phyloP scores from a whole-genome alignment of 352 stramenopile species.

The Peronospora destructor region DNA sequence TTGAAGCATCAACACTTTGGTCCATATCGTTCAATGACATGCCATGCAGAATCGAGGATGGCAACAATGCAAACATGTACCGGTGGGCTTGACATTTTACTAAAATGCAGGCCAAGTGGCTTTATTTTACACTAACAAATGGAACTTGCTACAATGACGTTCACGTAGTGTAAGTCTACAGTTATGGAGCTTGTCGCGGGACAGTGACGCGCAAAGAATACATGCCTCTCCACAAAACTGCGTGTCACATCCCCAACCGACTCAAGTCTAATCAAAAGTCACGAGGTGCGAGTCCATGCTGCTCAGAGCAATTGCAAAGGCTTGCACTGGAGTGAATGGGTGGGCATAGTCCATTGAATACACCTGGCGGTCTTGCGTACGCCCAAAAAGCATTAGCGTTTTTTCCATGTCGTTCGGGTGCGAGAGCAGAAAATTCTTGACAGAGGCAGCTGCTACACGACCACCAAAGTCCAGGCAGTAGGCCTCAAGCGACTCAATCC shows the following conservation, averaged over 20 bases:
- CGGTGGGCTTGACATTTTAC: not conserved
- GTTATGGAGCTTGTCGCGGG: too few species aligned
- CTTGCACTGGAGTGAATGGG: constrained; percentile 79
- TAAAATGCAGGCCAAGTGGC: constrained; percentile 24
- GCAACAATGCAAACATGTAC: not conserved
- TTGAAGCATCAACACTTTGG: not conserved
- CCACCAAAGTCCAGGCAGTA: constrained; percentile 83
- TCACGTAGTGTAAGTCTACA: constrained; percentile 28
- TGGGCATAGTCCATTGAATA: constrained; percentile 87
- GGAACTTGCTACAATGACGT: constrained; percentile 33
- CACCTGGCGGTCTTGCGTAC: constrained; percentile 79
- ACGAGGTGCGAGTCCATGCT: constrained; percentile 85
- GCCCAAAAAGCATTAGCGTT: constrained; percentile 81
- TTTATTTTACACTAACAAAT: constrained; percentile 43
- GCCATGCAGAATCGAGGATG: not conserved
- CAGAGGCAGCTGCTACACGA: constrained; percentile 61
- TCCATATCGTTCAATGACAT: not conserved
- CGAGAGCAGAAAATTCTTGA: constrained; percentile 87
- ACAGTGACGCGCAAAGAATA: constrained; percentile 27
- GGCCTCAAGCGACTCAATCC: constrained; percentile 81
- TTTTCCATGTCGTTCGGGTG: constrained; percentile 83
- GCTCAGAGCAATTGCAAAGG: constrained; percentile 83
- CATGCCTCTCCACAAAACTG: constrained; percentile 21
- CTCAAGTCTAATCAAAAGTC: constrained; percentile 64
- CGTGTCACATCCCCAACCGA: constrained; percentile 7